Evolutionary conservation across 306 rosid genomes (phyloP).

Genomic region (Lupinus albus): DNA sequence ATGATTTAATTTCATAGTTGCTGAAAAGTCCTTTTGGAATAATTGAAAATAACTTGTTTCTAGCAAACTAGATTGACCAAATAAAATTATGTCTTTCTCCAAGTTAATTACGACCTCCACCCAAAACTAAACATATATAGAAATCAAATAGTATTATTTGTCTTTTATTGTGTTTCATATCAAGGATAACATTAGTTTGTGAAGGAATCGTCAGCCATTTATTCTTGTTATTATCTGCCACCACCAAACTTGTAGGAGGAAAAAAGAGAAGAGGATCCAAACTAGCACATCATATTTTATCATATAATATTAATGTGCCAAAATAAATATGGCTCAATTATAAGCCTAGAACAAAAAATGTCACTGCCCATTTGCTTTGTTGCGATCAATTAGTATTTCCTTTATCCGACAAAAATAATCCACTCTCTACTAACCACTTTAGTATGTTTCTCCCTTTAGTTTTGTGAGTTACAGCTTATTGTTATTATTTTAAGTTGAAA

Average conservation of each 20-base stretch:
- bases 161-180: slow-evolving; percentile 30
- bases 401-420: background rate
- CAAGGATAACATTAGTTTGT: slow-evolving; percentile 24
- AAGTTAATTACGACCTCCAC: too few species aligned
- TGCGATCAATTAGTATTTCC: background rate
- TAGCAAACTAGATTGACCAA: too few species aligned
- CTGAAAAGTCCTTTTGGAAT: too few species aligned
- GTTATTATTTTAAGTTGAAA: background rate
- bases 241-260: background rate
- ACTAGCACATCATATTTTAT: background rate
- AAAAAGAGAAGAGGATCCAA: background rate
- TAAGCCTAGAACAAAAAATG: too few species aligned
- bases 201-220: slow-evolving; percentile 9
- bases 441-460: background rate
- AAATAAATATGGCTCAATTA: too few species aligned
- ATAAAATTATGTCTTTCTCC: too few species aligned
- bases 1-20: too few species aligned
- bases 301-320: too few species aligned
- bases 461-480: slow-evolving; percentile 5
- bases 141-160: background rate
- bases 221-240: slow-evolving; percentile 23
- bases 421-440: background rate
- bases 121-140: too few species aligned
- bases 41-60: too few species aligned
- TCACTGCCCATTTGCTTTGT: too few species aligned